These are phyloP conservation scores for Tilletia caries DNA, from an alignment of 1,284 basidiomycete species.

Conservation along the genomic window DNA sequence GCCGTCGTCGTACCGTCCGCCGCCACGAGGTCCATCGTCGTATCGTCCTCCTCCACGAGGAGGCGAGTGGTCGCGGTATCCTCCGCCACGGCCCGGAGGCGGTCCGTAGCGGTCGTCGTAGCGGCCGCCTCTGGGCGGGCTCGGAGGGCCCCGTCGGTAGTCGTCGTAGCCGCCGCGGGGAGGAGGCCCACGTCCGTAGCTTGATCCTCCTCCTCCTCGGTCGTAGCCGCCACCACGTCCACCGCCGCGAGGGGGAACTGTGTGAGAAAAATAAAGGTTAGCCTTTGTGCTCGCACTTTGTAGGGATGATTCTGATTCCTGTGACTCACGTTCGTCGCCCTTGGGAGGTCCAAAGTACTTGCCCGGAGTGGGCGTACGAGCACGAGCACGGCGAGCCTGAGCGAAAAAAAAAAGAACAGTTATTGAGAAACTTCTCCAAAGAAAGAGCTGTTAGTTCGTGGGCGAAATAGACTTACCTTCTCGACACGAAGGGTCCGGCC, in stretches of 20 bases:
- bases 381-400: conserved; percentile 86
- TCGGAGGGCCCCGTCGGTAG: conserved; percentile 26
- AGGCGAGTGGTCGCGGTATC: conserved; percentile 27
- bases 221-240: conserved; percentile 58
- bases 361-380: conserved; percentile 90
- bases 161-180: conserved; percentile 36
- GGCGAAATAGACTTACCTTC: conserved; percentile 62
- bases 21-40: conserved; percentile 36
- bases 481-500: conserved; percentile 82
- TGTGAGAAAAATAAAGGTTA: not conserved
- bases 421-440: not conserved
- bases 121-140: conserved; percentile 34
- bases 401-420: conserved; percentile 14
- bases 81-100: conserved; percentile 21
- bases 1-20: conserved; percentile 31
- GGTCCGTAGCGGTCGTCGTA: conserved; percentile 27
- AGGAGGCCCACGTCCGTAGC: conserved; percentile 27
- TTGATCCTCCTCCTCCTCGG: conserved; percentile 51
- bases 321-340: conserved; percentile 59
- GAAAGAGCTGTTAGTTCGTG: not conserved
- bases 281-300: not conserved
- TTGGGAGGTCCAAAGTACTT: conserved; percentile 89
- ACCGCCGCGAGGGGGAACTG: conserved; percentile 46
- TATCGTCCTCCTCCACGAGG: conserved; percentile 22
- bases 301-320: conserved; percentile 6